These are phyloP conservation scores for Nothophytophthora sp. DNA, from an alignment of 352 stramenopile genomes.

Conservation along the genomic window DNA sequence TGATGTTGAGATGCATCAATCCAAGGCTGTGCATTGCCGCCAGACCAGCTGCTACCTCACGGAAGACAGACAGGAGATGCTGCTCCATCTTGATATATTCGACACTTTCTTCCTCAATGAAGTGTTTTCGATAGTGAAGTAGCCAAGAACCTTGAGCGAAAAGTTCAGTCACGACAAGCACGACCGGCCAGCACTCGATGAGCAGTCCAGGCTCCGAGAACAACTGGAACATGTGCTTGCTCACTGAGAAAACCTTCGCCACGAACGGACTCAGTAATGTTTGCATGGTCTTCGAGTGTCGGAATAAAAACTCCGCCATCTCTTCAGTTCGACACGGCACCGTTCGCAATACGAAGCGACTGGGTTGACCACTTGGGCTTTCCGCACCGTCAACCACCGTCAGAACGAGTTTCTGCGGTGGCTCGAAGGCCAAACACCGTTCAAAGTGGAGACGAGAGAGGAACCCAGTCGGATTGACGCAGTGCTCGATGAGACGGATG, in stretches of 20 bases:
- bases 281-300: constrained; percentile 38
- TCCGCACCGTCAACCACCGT: constrained; percentile 7
- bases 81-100: constrained; percentile 30
- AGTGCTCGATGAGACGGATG: constrained; percentile 51
- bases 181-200: constrained; percentile 57
- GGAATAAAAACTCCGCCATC: constrained; percentile 37
- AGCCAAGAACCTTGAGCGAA: constrained; percentile 43
- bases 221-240: constrained; percentile 62
- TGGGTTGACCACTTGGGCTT: not conserved
- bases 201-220: constrained; percentile 65
- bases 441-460: constrained; percentile 53
- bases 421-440: constrained; percentile 35
- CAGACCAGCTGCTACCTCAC: constrained; percentile 49
- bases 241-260: constrained; percentile 18
- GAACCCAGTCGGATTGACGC: constrained; percentile 46
- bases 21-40: constrained; percentile 57
- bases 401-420: constrained; percentile 44
- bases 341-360: constrained; percentile 43
- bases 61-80: constrained; percentile 36
- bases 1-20: constrained; percentile 59
- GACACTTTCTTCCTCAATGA: constrained; percentile 3
- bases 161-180: constrained; percentile 54
- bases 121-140: constrained; percentile 19
- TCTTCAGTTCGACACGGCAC: constrained; percentile 44
- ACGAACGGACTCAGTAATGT: constrained; percentile 48